Evolutionary conservation across 169 alveolate genomes (phyloP).

Genomic region (Sarcocystis neurona): DNA sequence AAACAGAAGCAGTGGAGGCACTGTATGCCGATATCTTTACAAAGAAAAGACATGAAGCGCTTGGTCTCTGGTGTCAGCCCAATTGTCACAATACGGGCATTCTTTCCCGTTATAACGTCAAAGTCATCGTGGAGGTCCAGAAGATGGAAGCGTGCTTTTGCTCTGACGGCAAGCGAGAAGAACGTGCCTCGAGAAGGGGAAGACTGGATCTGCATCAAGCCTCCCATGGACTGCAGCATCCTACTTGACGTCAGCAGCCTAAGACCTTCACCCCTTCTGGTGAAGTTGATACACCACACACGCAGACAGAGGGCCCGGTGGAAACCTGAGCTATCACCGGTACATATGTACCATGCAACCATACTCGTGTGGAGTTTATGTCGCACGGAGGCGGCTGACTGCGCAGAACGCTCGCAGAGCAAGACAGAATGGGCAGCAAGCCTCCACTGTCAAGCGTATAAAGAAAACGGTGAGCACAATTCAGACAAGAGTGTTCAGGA

Average conservation of each 20-base stretch:
- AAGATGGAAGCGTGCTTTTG: conserved; percentile 32
- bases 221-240: conserved; percentile 42
- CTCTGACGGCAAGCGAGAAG: conserved; percentile 42
- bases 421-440: too few relatives aligned
- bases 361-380: too few relatives aligned
- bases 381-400: too few relatives aligned
- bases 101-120: background rate
- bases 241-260: conserved; percentile 38
- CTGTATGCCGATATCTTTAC: conserved; percentile 49
- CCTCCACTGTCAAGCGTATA: too few relatives aligned
- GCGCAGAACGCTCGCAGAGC: too few relatives aligned
- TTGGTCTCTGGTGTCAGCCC: conserved; percentile 48
- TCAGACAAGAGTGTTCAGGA: too few relatives aligned
- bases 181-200: conserved; percentile 54
- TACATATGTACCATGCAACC: too few relatives aligned
- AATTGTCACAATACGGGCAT: conserved; percentile 25
- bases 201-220: conserved; percentile 54
- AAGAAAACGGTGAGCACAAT: too few relatives aligned
- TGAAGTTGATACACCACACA: too few relatives aligned
- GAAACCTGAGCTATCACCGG: too few relatives aligned
- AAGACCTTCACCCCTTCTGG: conserved; percentile 54
- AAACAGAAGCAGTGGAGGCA: conserved; percentile 58
- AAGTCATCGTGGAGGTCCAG: conserved; percentile 37
- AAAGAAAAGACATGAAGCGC: conserved; percentile 34
- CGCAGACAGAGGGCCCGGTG: too few relatives aligned